Evolutionary conservation across 192 early-diverging fungal genomes (phyloP), one percentile per base, ranked within the genome.

Genomic region (Gaertneriomyces sp.): DNA sequence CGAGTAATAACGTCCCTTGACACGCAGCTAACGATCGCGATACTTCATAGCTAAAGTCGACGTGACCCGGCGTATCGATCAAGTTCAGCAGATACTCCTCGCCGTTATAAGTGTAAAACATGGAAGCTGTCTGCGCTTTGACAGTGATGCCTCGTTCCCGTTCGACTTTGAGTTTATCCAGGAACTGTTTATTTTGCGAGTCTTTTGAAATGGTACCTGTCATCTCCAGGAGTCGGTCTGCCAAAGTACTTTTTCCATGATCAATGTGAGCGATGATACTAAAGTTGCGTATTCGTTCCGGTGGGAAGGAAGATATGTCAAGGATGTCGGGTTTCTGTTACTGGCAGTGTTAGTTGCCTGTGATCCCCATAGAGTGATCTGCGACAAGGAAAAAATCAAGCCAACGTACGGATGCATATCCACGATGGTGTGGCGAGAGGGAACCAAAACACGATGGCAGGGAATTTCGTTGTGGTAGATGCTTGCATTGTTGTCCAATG

Each of bases 141-240:
- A 98, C 93, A 6, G 96, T 98, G 58, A 98, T 98, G 19, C 96
- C 96, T 43, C 96, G 83, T 63, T 97, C 94, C 2, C 92, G 77
- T 67, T 98, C 96, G 4, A 98, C 95, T 70, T 91, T 93, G 0
- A 98, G 83, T 75, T 95, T 98, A 60, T 98, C 96, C 41, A 98
- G 74, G 4, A 98, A 92, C 68, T 97, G 96, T 64, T 91, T 90
- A 66, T 93, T 91, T 39, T 75, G 79, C 56, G 73, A 79, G 40
- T 78, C 73, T 46, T 84, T 81, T n/a, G 78, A 76, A 38, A 94
- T 97, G 4, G 92, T 92, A 1, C 71, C 87, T 9, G 95, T 93
- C 6, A 90, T 70, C 73, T 98, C 96, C n/a, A 98, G 77, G 54
- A 98, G 63, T 33, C 96, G 75, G 73, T 98, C 94, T 5, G 96